phyloP scores from a whole-genome alignment of 768 basidiomycete genomes.

The Cubamyces lactineus region DNA sequence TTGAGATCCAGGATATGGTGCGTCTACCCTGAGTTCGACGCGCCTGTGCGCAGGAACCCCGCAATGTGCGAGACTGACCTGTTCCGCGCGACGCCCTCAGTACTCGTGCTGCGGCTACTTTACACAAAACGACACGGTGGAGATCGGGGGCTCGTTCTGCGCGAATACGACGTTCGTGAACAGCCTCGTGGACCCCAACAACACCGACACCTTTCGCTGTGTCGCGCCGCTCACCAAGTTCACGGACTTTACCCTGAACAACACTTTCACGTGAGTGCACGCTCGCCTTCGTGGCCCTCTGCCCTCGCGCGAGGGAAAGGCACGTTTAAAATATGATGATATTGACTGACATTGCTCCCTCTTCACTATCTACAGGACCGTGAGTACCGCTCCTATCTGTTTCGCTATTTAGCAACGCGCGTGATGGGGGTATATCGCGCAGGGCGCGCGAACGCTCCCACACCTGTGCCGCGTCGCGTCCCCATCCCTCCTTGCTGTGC shows the following conservation, averaged over 20 bases:
- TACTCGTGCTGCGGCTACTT: conserved; percentile 88
- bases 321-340: not conserved
- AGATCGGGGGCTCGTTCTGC: conserved; percentile 61
- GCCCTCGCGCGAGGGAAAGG: not conserved
- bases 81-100: conserved; percentile 40
- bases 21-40: conserved; percentile 24
- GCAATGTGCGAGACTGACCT: not conserved
- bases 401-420: not conserved
- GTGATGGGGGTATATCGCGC: not conserved
- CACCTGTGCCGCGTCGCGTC: not conserved
- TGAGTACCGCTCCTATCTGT: conserved; percentile 9
- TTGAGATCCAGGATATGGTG: conserved; percentile 75
- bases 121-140: conserved; percentile 52
- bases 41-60: not conserved
- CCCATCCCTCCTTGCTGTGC: not conserved
- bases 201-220: conserved; percentile 54
- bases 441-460: not conserved
- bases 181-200: conserved; percentile 45
- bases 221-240: conserved; percentile 67
- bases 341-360: not conserved
- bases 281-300: not conserved
- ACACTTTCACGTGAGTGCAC: conserved; percentile 76
- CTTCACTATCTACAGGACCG: conserved; percentile 10
- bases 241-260: conserved; percentile 75
- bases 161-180: conserved; percentile 39